These are phyloP conservation scores for Solanum pimpinellifolium DNA, from an alignment of 257 asterid genomes.

Conservation along the genomic window DNA sequence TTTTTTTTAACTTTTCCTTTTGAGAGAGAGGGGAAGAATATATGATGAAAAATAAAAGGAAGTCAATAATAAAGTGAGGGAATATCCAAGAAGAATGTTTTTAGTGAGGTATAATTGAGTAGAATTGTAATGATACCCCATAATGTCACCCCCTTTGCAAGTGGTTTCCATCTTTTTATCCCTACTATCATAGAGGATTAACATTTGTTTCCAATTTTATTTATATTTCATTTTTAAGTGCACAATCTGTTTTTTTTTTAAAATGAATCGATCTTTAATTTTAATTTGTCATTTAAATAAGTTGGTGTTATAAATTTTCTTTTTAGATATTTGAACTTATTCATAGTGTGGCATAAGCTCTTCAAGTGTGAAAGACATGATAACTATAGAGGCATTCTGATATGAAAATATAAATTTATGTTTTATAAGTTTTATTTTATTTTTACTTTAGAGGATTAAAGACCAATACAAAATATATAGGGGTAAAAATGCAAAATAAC, in stretches of 20 bases:
- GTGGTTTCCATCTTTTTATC: neutral
- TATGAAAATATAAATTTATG: no score
- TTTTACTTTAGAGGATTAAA: neutral
- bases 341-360: neutral
- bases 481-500: neutral
- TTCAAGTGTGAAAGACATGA: no score
- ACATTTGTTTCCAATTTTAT: neutral
- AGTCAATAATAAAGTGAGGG: neutral
- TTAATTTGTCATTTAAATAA: no score
- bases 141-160: neutral
- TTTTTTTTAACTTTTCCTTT: neutral
- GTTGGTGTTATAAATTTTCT: neutral
- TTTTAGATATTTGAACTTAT: neutral
- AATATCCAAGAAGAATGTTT: conserved; percentile 1
- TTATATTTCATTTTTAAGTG: neutral
- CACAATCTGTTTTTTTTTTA: neutral
- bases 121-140: neutral
- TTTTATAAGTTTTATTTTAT: no score
- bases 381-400: no score
- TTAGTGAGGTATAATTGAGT: neutral
- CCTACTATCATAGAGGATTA: neutral
- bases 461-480: neutral
- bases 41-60: neutral
- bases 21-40: neutral
- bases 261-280: neutral